Evolutionary conservation across 1,284 basidiomycete species (phyloP).

Genomic region (Boletellus deceptivus): DNA sequence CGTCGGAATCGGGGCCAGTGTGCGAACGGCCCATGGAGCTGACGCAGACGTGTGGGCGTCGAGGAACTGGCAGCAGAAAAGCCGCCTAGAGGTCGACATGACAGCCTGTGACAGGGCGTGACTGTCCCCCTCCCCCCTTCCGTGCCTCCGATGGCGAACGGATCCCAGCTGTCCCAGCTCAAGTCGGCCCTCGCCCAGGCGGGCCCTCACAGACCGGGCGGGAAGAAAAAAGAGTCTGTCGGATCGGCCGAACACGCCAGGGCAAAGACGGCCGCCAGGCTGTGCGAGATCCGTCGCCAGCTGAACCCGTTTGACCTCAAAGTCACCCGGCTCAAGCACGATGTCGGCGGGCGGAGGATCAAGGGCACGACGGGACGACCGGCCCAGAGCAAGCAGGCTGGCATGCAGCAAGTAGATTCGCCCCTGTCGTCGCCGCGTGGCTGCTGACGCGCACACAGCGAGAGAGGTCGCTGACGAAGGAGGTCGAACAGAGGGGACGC

Average conservation of each 20-base stretch:
- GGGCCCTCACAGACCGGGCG: constrained; percentile 63
- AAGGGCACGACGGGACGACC: constrained; percentile 85
- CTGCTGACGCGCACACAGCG: constrained; percentile 48
- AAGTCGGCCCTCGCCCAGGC: constrained; percentile 79
- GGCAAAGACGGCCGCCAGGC: constrained; percentile 74
- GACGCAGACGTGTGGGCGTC: too few relatives aligned
- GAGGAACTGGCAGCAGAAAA: too few relatives aligned
- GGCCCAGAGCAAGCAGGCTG: constrained; percentile 82
- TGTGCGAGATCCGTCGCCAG: constrained; percentile 80
- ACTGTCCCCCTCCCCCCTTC: constrained; percentile 1
- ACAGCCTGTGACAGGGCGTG: constrained; percentile 5
- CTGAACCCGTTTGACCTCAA: constrained; percentile 95
- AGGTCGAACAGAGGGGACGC: constrained; percentile 75
- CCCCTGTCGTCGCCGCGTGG: constrained; percentile 13
- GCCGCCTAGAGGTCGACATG: background rate
- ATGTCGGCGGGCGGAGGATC: constrained; percentile 84
- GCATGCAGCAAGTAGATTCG: constrained; percentile 78
- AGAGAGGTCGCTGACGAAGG: constrained; percentile 85
- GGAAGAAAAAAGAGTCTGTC: constrained; percentile 68
- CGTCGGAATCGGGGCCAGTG: too few relatives aligned
- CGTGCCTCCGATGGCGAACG: constrained; percentile 51
- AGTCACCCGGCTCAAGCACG: constrained; percentile 89
- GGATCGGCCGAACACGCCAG: constrained; percentile 70
- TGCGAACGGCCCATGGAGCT: too few relatives aligned
- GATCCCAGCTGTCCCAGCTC: constrained; percentile 84